Conservation (phyloP, 495 filamentous ascomycete genomes). For the Hypoxylon intermedium region DNA sequence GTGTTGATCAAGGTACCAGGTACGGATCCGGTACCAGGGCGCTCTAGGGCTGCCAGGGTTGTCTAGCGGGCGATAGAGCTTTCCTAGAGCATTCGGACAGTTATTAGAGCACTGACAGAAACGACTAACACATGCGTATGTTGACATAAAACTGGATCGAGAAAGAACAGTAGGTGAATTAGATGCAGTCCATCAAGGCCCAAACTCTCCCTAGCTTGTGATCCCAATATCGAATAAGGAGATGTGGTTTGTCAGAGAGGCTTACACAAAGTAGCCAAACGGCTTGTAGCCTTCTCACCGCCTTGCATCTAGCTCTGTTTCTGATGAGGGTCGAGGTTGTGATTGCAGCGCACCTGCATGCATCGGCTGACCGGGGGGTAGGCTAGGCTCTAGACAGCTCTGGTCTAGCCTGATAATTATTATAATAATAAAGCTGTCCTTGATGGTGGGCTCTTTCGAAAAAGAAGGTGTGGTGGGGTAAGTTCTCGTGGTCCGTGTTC, state of each 20-base stretch:
- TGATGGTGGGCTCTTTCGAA: slow-evolving; percentile 29
- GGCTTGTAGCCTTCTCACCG: slow-evolving; percentile 43
- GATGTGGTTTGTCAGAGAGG: slow-evolving; percentile 40
- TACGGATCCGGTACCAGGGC: slow-evolving; percentile 23
- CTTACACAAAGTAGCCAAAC: slow-evolving; percentile 39
- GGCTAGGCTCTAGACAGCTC: slow-evolving; percentile 27
- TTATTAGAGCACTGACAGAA: slow-evolving; percentile 27
- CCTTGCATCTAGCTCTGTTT: slow-evolving; percentile 40
- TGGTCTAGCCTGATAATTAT: slow-evolving; percentile 37
- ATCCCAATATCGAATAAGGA: slow-evolving; percentile 33
- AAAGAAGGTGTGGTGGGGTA: slow-evolving; percentile 36
- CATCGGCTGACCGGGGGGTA: slow-evolving; percentile 23
- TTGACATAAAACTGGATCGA: slow-evolving; percentile 24
- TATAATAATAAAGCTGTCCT: slow-evolving; percentile 28
- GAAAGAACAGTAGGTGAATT: slow-evolving; percentile 26
- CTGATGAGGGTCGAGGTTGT: slow-evolving; percentile 36
- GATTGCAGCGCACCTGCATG: slow-evolving; percentile 36
- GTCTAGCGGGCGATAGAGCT: slow-evolving; percentile 29
- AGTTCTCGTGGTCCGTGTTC: slow-evolving; percentile 16
- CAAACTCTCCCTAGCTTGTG: slow-evolving; percentile 26
- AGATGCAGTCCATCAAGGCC: slow-evolving; percentile 20
- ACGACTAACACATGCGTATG: slow-evolving; percentile 15
- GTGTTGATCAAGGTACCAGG: slow-evolving; percentile 28
- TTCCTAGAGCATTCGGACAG: slow-evolving; percentile 22
- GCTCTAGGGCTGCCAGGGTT: slow-evolving; percentile 31